Evolutionary conservation across 805 yeast genomes (phyloP).

Genomic region (Myxozyma vanderwaltii): DNA sequence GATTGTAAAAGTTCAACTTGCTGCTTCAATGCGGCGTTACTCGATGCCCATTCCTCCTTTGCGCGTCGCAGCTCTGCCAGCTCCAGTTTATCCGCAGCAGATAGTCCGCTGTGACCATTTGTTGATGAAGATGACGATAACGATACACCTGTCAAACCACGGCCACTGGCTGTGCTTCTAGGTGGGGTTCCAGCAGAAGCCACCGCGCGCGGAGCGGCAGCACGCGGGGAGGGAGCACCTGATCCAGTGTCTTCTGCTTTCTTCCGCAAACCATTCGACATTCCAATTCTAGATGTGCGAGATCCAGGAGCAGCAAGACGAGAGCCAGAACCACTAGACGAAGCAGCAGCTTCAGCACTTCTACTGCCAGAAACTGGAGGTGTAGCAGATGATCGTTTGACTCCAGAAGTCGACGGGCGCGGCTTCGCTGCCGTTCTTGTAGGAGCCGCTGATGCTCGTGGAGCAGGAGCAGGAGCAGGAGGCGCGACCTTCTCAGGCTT

Average conservation of each 20-base stretch:
- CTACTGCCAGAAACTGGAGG: background rate
- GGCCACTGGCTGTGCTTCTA: background rate
- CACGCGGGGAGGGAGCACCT: background rate
- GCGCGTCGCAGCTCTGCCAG: conserved; percentile 56
- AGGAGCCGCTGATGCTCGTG: conserved; percentile 12
- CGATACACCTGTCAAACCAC: conserved; percentile 35
- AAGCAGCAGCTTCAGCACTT: background rate
- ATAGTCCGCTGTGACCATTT: conserved; percentile 10
- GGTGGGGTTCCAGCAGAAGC: conserved; percentile 1
- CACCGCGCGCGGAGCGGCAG: background rate
- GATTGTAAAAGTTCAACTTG: conserved; percentile 41
- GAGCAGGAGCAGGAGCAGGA: conserved; percentile 34
- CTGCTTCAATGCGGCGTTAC: conserved; percentile 40
- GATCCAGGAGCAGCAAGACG: background rate
- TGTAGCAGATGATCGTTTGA: conserved; percentile 11
- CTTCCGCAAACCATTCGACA: conserved; percentile 7
- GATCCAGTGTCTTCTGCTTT: conserved; percentile 6
- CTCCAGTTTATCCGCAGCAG: conserved; percentile 48
- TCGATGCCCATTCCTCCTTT: conserved; percentile 52
- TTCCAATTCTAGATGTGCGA: conserved; percentile 1
- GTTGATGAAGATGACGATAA: conserved; percentile 18
- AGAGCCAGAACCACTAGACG: background rate
- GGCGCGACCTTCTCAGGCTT: conserved; percentile 42
- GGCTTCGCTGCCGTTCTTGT: background rate
- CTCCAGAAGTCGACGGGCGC: conserved; percentile 11